A percentile compares a stretch with the other conserved stretches of the same genome.
Evolutionary conservation across 1,139 yeast genomes (phyloP).

Genomic region (Blastobotrys illinoisensis): DNA sequence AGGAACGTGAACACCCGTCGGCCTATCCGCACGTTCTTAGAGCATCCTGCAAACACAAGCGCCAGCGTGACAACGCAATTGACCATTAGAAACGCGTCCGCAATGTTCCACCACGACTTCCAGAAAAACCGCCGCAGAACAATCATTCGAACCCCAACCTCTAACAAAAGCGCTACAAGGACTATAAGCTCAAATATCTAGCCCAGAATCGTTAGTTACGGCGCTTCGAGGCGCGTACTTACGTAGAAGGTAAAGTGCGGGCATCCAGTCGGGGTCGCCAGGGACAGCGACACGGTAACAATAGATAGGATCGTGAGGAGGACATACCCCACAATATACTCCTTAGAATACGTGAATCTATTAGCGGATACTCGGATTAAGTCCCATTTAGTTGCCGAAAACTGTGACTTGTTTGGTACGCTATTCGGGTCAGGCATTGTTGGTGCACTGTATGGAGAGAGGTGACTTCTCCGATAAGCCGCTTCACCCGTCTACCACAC

Average conservation of each 20-base stretch:
- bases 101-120: slow-evolving; percentile 18
- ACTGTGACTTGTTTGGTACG: slow-evolving; percentile 12
- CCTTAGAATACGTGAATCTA: slow-evolving; percentile 17
- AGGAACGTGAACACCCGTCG: slow-evolving; percentile 17
- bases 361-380: slow-evolving; percentile 17
- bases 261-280: slow-evolving; percentile 18
- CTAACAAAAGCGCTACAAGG: slow-evolving; percentile 16
- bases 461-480: neutral
- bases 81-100: slow-evolving; percentile 16
- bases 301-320: slow-evolving; percentile 15
- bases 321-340: slow-evolving; percentile 17
- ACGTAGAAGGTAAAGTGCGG: slow-evolving; percentile 17
- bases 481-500: too few relatives aligned
- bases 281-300: slow-evolving; percentile 16
- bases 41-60: slow-evolving; percentile 19
- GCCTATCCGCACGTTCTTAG: slow-evolving; percentile 15
- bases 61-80: slow-evolving; percentile 17
- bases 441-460: neutral
- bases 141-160: slow-evolving; percentile 15
- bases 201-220: neutral
- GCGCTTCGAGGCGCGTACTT: neutral
- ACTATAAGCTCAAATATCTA: slow-evolving; percentile 15
- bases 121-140: slow-evolving; percentile 16
- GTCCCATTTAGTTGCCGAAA: slow-evolving; percentile 14
- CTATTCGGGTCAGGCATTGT: neutral